Conservation (phyloP, 257 asterid species). For the Penstemon newberryi region DNA sequence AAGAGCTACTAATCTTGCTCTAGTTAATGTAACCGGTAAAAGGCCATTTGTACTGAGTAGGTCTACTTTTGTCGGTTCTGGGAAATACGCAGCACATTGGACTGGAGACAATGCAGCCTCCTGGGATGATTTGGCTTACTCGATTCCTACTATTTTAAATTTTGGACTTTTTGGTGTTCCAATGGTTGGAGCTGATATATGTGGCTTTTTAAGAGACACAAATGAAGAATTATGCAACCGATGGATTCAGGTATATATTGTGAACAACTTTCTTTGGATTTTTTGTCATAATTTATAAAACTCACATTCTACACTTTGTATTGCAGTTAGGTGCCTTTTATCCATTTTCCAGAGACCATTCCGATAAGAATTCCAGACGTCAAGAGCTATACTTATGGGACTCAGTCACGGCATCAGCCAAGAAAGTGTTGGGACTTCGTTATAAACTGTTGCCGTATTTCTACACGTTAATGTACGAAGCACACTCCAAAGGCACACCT, state of each 20-base stretch:
- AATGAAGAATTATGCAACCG: slow-evolving; percentile 90
- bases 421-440: slow-evolving; percentile 56
- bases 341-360: slow-evolving; percentile 70
- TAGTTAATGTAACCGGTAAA: slow-evolving; percentile 49
- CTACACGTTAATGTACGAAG: slow-evolving; percentile 60
- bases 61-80: slow-evolving; percentile 89
- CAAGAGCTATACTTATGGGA: slow-evolving; percentile 68
- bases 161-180: slow-evolving; percentile 88
- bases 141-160: slow-evolving; percentile 67
- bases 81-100: slow-evolving; percentile 91
- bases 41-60: slow-evolving; percentile 87
- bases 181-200: slow-evolving; percentile 96
- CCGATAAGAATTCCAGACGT: slow-evolving; percentile 25
- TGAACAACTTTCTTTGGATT: too few species aligned
- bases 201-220: slow-evolving; percentile 68
- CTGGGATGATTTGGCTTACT: slow-evolving; percentile 79
- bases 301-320: background rate
- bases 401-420: slow-evolving; percentile 59
- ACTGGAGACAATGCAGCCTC: slow-evolving; percentile 92
- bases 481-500: slow-evolving; percentile 57
- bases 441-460: slow-evolving; percentile 57
- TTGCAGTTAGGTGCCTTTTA: slow-evolving; percentile 64
- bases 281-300: too few species aligned
- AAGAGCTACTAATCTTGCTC: slow-evolving; percentile 63
- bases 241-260: slow-evolving; percentile 68